Conservation (phyloP, 306 rosid species). For the Boehmeria nivea region DNA sequence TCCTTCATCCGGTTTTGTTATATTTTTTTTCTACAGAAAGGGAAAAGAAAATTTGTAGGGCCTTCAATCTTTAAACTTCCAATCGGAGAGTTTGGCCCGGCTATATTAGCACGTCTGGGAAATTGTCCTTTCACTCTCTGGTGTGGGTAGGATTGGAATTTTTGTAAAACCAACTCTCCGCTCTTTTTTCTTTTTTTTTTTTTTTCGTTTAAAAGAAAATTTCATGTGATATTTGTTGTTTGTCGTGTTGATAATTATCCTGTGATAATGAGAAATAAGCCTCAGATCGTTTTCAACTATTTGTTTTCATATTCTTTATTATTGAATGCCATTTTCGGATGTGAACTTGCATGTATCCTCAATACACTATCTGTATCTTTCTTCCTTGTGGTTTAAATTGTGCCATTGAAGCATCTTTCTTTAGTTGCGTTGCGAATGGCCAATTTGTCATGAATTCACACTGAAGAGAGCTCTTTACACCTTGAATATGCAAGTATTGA, state of each 20-base stretch:
- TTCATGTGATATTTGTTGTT: conserved; percentile 6
- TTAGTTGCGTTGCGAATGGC: conserved; percentile 1
- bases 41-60: conserved; percentile 23
- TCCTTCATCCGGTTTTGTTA: conserved; percentile 17
- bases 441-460: background rate
- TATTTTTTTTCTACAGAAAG: conserved; percentile 18
- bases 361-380: background rate
- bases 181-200: conserved; percentile 1
- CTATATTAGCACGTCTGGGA: conserved; percentile 77
- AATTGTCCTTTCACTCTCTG: conserved; percentile 30
- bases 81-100: conserved; percentile 51
- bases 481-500: no score
- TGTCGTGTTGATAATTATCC: conserved; percentile 22
- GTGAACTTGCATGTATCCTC: background rate
- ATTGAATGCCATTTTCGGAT: background rate
- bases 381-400: conserved; percentile 9
- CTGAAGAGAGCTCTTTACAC: background rate
- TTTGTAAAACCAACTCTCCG: conserved; percentile 37
- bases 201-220: conserved; percentile 2
- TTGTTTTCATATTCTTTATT: background rate
- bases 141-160: conserved; percentile 35
- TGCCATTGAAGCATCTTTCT: background rate
- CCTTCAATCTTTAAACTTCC: conserved; percentile 23
- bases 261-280: conserved; percentile 26
- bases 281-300: conserved; percentile 1